These are phyloP conservation scores for Asparagopsis taxiformis DNA, from an alignment of 31 red algal genomes.

Conservation along the genomic window DNA sequence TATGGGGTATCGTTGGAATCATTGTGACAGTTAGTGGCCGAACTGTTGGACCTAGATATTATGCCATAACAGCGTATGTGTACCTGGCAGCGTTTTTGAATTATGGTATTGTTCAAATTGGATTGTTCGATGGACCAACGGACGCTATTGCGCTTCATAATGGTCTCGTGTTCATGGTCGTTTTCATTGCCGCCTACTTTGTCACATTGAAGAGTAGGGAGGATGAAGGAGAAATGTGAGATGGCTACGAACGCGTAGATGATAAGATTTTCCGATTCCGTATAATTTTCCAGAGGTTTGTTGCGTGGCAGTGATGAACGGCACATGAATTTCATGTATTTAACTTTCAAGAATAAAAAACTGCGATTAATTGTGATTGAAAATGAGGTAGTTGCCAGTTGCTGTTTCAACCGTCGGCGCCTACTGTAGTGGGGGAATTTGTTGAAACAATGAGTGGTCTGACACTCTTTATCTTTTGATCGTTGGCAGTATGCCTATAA, in stretches of 20 bases:
- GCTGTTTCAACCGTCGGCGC: too few species aligned
- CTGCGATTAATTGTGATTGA: too few species aligned
- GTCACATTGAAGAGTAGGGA: background rate
- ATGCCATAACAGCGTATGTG: conserved; percentile 14
- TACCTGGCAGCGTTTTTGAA: conserved; percentile 71
- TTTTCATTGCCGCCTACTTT: conserved; percentile 56
- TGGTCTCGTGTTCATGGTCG: conserved; percentile 64
- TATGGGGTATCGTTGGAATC: conserved; percentile 20
- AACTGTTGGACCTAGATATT: conserved; percentile 19
- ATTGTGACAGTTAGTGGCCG: background rate
- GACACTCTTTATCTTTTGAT: too few species aligned
- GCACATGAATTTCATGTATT: too few species aligned
- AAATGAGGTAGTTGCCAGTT: too few species aligned
- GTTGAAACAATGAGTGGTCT: too few species aligned
- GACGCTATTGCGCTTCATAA: conserved; percentile 42
- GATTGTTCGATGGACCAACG: conserved; percentile 3
- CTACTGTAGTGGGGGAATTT: too few species aligned
- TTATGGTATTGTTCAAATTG: conserved; percentile 68
- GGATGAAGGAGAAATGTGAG: background rate
- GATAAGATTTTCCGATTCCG: background rate
- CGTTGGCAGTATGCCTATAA: too few species aligned
- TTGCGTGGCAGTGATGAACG: too few species aligned
- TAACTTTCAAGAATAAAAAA: too few species aligned
- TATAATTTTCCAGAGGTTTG: too few species aligned
- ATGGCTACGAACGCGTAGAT: background rate